Evolutionary conservation across 352 stramenopile species (phyloP).

Genomic region (Phytophthora pisi): DNA sequence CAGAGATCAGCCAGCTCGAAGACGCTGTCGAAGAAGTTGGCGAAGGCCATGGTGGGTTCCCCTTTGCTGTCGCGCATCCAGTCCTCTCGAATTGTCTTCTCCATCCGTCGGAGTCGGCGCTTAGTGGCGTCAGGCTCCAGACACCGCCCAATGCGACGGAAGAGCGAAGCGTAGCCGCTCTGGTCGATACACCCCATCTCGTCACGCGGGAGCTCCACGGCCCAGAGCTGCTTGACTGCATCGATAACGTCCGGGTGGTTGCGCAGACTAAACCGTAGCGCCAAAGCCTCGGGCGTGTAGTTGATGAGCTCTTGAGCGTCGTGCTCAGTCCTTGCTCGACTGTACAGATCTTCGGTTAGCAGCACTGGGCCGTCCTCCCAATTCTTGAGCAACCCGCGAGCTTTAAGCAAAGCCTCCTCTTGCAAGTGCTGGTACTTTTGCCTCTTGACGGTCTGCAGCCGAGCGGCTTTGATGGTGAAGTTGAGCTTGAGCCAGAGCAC

Average conservation of each 20-base stretch:
- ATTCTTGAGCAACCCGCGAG: slow-evolving; percentile 64
- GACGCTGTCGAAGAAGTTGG: slow-evolving; percentile 73
- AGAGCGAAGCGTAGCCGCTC: slow-evolving; percentile 54
- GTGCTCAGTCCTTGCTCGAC: slow-evolving; percentile 43
- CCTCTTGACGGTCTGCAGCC: slow-evolving; percentile 62
- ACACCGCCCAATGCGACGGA: slow-evolving; percentile 60
- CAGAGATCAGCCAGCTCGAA: slow-evolving; percentile 79
- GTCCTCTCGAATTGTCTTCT: slow-evolving; percentile 63
- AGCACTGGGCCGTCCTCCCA: slow-evolving; percentile 69
- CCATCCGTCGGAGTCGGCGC: slow-evolving; percentile 32
- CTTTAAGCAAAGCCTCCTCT: slow-evolving; percentile 66
- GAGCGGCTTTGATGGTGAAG: slow-evolving; percentile 70
- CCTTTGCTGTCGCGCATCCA: slow-evolving; percentile 69
- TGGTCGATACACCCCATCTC: slow-evolving; percentile 67
- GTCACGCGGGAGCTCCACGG: slow-evolving; percentile 60
- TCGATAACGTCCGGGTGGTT: slow-evolving; percentile 56
- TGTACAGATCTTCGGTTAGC: slow-evolving; percentile 67
- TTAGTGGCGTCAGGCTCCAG: slow-evolving; percentile 49
- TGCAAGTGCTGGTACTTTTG: slow-evolving; percentile 81
- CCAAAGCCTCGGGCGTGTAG: slow-evolving; percentile 71
- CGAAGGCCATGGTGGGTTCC: slow-evolving; percentile 62
- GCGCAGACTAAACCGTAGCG: slow-evolving; percentile 67
- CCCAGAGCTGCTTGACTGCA: slow-evolving; percentile 62
- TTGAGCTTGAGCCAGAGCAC: slow-evolving; percentile 80
- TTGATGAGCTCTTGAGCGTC: slow-evolving; percentile 67